These are phyloP conservation scores for Penicillium olsonii DNA, from an alignment of 2,329 filamentous ascomycete species.

Conservation along the genomic window DNA sequence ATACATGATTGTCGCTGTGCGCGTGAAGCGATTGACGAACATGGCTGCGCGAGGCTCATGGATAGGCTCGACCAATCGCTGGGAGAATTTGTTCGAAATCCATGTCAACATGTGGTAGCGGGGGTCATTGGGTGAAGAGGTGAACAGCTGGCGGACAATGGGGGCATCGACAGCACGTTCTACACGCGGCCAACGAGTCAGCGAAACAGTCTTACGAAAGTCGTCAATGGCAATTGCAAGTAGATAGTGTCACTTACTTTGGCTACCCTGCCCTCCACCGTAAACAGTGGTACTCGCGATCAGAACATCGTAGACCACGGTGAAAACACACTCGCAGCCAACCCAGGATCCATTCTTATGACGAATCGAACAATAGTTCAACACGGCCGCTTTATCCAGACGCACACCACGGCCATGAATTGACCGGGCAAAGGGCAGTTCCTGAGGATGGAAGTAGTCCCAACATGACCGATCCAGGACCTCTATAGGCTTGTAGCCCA, in stretches of 20 bases:
- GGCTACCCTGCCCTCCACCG: constrained; percentile 65
- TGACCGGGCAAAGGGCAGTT: constrained; percentile 71
- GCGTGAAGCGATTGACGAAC: constrained; percentile 83
- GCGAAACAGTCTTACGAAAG: background rate
- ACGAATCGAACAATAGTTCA: constrained; percentile 75
- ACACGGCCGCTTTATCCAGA: constrained; percentile 80
- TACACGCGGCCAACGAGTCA: constrained; percentile 39
- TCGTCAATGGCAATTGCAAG: no score
- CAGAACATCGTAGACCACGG: constrained; percentile 82
- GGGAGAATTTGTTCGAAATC: constrained; percentile 73
- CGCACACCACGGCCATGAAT: constrained; percentile 72
- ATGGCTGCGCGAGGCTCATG: constrained; percentile 81
- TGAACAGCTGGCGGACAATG: constrained; percentile 75
- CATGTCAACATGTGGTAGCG: constrained; percentile 89
- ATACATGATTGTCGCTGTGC: constrained; percentile 82
- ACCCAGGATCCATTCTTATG: constrained; percentile 71
- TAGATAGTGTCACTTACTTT: constrained; percentile 65
- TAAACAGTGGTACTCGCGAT: constrained; percentile 84
- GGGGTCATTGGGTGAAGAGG: constrained; percentile 77
- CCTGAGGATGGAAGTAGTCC: constrained; percentile 82
- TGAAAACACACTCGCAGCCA: constrained; percentile 85
- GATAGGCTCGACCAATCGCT: constrained; percentile 54
- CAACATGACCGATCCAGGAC: constrained; percentile 76
- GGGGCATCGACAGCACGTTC: constrained; percentile 77
- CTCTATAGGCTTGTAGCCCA: constrained; percentile 76